Evolutionary conservation across 805 yeast species (phyloP).

Genomic region (Kuraishia capsulata): DNA sequence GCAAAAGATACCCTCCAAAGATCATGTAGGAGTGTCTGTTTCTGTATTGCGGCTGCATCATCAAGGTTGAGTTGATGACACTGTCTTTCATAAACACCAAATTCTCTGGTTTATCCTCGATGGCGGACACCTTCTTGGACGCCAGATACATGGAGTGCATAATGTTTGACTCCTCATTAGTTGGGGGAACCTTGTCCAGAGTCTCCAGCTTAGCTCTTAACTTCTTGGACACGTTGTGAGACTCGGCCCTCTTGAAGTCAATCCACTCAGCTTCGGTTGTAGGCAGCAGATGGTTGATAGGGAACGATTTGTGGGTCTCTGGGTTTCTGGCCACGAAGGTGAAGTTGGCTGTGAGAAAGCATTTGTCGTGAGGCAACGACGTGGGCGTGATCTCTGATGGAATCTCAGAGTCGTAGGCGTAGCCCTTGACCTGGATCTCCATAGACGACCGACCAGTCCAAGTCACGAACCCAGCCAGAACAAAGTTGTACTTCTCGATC

Average conservation of each 20-base stretch:
- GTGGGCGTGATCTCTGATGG: slow-evolving; percentile 47
- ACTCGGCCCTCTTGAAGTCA: slow-evolving; percentile 82
- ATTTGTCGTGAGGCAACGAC: slow-evolving; percentile 52
- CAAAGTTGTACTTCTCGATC: slow-evolving; percentile 63
- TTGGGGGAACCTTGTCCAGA: slow-evolving; percentile 58
- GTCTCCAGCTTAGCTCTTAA: slow-evolving; percentile 59
- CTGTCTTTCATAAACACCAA: slow-evolving; percentile 67
- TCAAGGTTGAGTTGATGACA: slow-evolving; percentile 59
- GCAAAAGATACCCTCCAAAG: slow-evolving; percentile 87
- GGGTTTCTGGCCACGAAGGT: slow-evolving; percentile 96
- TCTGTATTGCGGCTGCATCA: slow-evolving; percentile 96
- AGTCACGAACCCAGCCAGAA: slow-evolving; percentile 83
- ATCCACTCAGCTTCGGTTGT: slow-evolving; percentile 67
- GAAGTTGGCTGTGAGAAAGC: slow-evolving; percentile 82
- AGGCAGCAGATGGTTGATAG: slow-evolving; percentile 76
- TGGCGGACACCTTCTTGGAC: slow-evolving; percentile 22
- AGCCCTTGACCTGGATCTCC: slow-evolving; percentile 90
- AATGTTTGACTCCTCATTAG: slow-evolving; percentile 63
- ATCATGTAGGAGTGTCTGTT: slow-evolving; percentile 92
- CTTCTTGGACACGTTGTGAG: slow-evolving; percentile 81
- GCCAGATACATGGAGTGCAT: slow-evolving; percentile 72
- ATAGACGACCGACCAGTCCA: slow-evolving; percentile 94
- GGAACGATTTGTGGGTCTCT: slow-evolving; percentile 79
- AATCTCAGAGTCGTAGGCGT: slow-evolving; percentile 51
- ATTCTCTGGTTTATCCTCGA: slow-evolving; percentile 33